Base-by-base conservation (phyloP, 2,329 filamentous ascomycete genomes). In the Cryphonectria parasitica region DNA sequence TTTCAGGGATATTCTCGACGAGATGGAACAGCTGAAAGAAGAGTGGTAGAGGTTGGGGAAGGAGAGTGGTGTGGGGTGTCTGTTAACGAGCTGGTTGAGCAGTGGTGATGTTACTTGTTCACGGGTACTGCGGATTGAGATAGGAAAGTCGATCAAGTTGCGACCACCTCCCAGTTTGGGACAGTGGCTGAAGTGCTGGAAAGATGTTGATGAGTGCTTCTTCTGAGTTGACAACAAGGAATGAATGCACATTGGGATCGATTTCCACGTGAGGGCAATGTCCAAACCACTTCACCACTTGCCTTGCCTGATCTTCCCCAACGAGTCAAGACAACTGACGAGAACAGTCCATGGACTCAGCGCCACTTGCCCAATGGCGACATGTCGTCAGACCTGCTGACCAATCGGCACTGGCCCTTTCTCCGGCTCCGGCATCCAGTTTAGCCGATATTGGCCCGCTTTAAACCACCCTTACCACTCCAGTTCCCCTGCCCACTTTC, bases 271-370 rank as follows among this genome's bases (percentile, higher is more conserved):
- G 15, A 31, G 34, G 54, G 54, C 54, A 58, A n/a, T 19, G 54
- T n/a, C 41, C 58, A 28, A 15, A 39, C 60, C 22, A 52, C 60
- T 63, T 28, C 58, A 64, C 43, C 13, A 43, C 22, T 39, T 64
- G 45, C n/a, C 41, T 52, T 52, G 56, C 67, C 45, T 69, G 67
- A 56, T 69, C 60, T 58, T 64, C 67, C 67, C 60, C 43, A 64
- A 63, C 43, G 56, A 62, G 60, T 52, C 41, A 49, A 58, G 66
- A 67, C 52, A 34, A 34, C 28, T 43, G 36, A 36, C 34, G 34
- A 28, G 34, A 43, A 43, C 28, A 49, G 43, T 31, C 41, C 39
- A 64, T 31, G 28, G 11, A 31, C n/a, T 45, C 36, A 10, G 36
- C 28, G 36, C 62, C 39, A 64, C 62, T 36, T 64, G 36, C 36